A percentile compares a stretch with the other conserved stretches of the same genome.
Conservation (phyloP, 2,329 filamentous ascomycete genomes). For the Penicillium palitans region DNA sequence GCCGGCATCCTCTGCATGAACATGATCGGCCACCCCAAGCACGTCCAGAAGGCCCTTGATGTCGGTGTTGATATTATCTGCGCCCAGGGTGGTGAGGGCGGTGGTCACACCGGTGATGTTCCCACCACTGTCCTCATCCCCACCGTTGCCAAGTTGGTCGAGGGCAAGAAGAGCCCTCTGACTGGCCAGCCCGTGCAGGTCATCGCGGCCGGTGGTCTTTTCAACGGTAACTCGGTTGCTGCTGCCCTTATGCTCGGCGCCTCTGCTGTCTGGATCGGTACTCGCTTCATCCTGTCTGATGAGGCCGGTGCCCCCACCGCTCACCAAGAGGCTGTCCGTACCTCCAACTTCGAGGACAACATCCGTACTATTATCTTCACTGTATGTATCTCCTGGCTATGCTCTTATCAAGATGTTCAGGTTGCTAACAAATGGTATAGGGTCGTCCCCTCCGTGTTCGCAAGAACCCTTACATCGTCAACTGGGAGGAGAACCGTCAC, state of each 20-base stretch:
- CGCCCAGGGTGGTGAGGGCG: slow-evolving; percentile 96
- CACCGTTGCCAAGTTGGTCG: slow-evolving; percentile 77
- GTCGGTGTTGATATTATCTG: slow-evolving; percentile 95
- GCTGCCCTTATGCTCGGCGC: slow-evolving; percentile 92
- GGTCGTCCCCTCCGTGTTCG: slow-evolving; percentile 91
- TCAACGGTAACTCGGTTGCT: slow-evolving; percentile 86
- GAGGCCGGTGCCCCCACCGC: slow-evolving; percentile 91
- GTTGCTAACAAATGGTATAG: slow-evolving; percentile 31
- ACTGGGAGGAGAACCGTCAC: slow-evolving; percentile 93
- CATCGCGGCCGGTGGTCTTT: slow-evolving; percentile 89
- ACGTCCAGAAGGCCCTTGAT: slow-evolving; percentile 93
- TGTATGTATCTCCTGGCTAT: slow-evolving; percentile 31
- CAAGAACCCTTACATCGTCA: slow-evolving; percentile 87
- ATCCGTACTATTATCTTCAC: slow-evolving; percentile 98
- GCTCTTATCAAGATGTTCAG: neutral
- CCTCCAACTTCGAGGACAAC: slow-evolving; percentile 91
- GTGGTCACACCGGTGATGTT: slow-evolving; percentile 92
- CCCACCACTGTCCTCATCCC: slow-evolving; percentile 92
- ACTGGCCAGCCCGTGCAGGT: slow-evolving; percentile 87
- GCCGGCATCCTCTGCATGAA: slow-evolving; percentile 96
- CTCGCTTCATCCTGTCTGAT: slow-evolving; percentile 88
- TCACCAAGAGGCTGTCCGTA: slow-evolving; percentile 94
- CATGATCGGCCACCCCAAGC: slow-evolving; percentile 99
- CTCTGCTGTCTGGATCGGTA: slow-evolving; percentile 92
- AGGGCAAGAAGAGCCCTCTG: slow-evolving; percentile 79